Conservation (phyloP, 495 filamentous ascomycete genomes). For the Evernia prunastri region DNA sequence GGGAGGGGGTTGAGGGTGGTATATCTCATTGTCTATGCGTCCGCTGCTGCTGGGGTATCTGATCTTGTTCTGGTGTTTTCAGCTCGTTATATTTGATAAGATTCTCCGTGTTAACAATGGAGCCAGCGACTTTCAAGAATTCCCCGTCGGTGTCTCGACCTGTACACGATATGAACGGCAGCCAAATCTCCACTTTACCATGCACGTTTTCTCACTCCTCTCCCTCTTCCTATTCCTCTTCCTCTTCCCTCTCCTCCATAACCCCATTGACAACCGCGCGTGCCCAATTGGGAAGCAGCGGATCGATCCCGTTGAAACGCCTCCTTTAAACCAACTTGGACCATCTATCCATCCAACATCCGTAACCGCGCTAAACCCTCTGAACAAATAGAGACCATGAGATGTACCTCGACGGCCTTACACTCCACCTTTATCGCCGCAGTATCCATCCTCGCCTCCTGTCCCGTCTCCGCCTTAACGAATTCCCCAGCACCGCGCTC, state of each 20-base stretch:
- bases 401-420: background rate
- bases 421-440: background rate
- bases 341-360: background rate
- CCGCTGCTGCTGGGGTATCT: background rate
- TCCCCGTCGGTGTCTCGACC: no score
- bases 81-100: no score
- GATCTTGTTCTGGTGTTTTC: no score
- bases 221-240: background rate
- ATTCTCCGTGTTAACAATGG: no score
- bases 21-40: background rate
- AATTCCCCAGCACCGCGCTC: no score
- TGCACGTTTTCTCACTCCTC: background rate
- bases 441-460: background rate
- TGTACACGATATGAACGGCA: background rate
- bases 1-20: background rate
- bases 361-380: background rate
- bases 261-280: background rate
- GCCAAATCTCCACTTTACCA: background rate
- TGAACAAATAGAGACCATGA: background rate
- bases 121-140: no score
- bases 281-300: background rate
- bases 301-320: background rate
- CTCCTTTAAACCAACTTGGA: background rate
- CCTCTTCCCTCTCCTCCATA: background rate
- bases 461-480: background rate